phyloP scores from a whole-genome alignment of 129 eudicot genomes.

The Artemisia annua region DNA sequence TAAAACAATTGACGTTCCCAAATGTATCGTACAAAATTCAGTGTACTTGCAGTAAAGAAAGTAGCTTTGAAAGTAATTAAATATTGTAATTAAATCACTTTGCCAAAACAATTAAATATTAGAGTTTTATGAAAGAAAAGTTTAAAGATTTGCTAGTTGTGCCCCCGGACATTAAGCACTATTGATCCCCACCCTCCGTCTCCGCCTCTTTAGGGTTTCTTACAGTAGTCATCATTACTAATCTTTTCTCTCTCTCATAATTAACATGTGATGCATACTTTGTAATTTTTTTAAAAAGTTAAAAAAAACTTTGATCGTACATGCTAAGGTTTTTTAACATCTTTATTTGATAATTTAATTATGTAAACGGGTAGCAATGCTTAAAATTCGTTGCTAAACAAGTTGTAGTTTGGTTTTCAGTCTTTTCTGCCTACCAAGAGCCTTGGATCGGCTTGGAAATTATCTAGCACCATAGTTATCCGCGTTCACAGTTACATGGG shows the following conservation, averaged over 20 bases:
- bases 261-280: neutral
- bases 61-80: too few relatives aligned
- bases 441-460: too few relatives aligned
- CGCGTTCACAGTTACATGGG: too few relatives aligned
- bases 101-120: too few relatives aligned
- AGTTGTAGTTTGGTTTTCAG: too few relatives aligned
- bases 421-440: too few relatives aligned
- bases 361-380: neutral
- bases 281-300: neutral
- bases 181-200: constrained; percentile 27
- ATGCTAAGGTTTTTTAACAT: neutral
- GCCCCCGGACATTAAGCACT: constrained; percentile 25
- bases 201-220: constrained; percentile 49
- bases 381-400: too few relatives aligned
- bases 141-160: neutral
- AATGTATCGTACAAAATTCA: neutral
- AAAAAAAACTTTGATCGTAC: too few relatives aligned
- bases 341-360: too few relatives aligned
- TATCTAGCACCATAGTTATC: too few relatives aligned
- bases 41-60: neutral
- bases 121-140: too few relatives aligned
- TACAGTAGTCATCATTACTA: constrained; percentile 21
- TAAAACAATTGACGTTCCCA: neutral
- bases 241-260: neutral
- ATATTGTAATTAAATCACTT: too few relatives aligned